phyloP scores from a whole-genome alignment of 2,329 filamentous ascomycete species.

The Hymenoscyphus scutula region DNA sequence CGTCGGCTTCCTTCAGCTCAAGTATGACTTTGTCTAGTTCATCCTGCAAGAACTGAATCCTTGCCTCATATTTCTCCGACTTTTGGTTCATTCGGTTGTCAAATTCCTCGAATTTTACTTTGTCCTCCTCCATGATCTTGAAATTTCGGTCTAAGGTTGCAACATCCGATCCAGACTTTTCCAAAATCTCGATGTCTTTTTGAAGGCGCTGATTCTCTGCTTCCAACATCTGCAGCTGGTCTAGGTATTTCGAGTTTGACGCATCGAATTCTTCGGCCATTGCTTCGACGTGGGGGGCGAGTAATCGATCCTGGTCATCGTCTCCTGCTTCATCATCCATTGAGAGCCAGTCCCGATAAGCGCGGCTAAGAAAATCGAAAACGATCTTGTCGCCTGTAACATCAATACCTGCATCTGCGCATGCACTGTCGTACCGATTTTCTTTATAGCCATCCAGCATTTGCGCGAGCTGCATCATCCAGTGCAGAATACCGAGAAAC shows the following conservation, averaged over 20 bases:
- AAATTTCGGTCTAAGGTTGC: conserved; percentile 84
- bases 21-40: conserved; percentile 76
- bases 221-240: conserved; percentile 82
- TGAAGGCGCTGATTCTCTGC: conserved; percentile 77
- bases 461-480: conserved; percentile 97
- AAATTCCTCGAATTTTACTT: conserved; percentile 92
- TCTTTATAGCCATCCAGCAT: conserved; percentile 83
- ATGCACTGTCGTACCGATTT: conserved; percentile 86
- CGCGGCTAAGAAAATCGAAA: conserved; percentile 84
- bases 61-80: conserved; percentile 82
- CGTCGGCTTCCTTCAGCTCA: conserved; percentile 77
- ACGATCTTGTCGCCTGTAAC: conserved; percentile 89
- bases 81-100: conserved; percentile 80
- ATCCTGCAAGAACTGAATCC: conserved; percentile 78
- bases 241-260: conserved; percentile 78
- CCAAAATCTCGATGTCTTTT: conserved; percentile 84
- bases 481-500: conserved; percentile 89
- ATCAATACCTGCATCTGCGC: conserved; percentile 82
- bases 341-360: conserved; percentile 90
- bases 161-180: conserved; percentile 81
- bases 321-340: conserved; percentile 88
- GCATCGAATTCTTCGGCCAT: conserved; percentile 88
- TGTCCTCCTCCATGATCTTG: conserved; percentile 92
- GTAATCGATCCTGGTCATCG: conserved; percentile 74
- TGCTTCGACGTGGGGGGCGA: conserved; percentile 78